Percentiles rank a stretch among this genome's conserved stretches.
phyloP scores from a whole-genome alignment of 169 alveolate genomes.

The Plasmodium cynomolgi region DNA sequence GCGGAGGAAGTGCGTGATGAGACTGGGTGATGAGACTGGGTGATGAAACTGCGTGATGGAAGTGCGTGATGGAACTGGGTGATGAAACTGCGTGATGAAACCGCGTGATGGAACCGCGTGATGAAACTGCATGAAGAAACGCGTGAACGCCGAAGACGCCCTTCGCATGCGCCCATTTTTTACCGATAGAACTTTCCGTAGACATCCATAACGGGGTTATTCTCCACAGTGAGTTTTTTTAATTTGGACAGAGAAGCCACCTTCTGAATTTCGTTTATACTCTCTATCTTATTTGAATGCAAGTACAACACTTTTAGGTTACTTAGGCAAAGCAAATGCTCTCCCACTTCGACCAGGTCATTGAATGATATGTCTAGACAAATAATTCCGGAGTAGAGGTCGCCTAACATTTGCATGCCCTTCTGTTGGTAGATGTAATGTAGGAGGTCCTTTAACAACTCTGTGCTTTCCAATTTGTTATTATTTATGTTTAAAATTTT shows the following conservation, averaged over 20 bases:
- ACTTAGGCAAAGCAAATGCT: constrained; percentile 11
- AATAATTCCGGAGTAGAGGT: constrained; percentile 43
- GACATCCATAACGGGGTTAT: constrained; percentile 48
- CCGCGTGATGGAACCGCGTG: no score
- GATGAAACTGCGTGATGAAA: no score
- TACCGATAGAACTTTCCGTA: constrained; percentile 56
- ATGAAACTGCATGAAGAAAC: no score
- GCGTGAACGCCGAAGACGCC: background rate
- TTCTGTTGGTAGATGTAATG: constrained; percentile 18
- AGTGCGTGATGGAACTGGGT: no score
- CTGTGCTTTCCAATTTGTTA: constrained; percentile 32
- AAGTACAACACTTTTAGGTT: constrained; percentile 45
- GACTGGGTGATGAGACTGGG: no score
- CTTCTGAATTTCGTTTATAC: constrained; percentile 24
- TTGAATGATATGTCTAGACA: constrained; percentile 63
- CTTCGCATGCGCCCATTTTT: background rate
- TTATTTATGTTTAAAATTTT: constrained; percentile 57
- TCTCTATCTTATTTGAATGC: constrained; percentile 56
- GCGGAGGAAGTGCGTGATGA: background rate
- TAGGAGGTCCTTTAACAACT: constrained; percentile 27
- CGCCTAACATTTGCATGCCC: background rate
- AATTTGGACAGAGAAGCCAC: constrained; percentile 21
- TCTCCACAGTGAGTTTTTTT: constrained; percentile 46
- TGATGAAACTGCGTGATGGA: no score
- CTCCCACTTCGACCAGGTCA: constrained; percentile 12